A percentile compares a stretch with the other conserved stretches of the same genome.
phyloP scores from a whole-genome alignment of 768 basidiomycete species.

The Leucosporidium scottii region DNA sequence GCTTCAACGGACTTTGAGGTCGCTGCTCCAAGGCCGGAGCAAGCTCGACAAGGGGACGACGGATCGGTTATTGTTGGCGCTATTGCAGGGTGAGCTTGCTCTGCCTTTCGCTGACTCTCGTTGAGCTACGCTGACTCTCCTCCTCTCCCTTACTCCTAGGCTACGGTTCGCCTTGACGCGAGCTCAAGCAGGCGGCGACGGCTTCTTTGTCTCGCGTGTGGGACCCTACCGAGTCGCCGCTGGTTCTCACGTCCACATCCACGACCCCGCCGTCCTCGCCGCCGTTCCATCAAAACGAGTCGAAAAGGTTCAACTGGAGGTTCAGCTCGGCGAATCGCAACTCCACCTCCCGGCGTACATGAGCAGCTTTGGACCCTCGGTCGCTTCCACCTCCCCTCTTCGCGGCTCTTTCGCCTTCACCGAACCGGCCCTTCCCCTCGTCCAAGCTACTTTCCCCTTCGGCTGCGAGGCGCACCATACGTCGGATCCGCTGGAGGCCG shows the following conservation, averaged over 20 bases:
- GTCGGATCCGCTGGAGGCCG: background rate
- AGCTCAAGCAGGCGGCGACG: conserved; percentile 20
- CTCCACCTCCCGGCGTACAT: conserved; percentile 19
- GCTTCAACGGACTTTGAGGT: conserved; percentile 3
- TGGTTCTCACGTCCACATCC: conserved; percentile 19
- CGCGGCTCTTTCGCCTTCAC: conserved; percentile 15
- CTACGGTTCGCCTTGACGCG: conserved; percentile 11
- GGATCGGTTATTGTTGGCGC: background rate
- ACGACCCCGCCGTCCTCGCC: conserved; percentile 28
- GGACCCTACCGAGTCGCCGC: conserved; percentile 21
- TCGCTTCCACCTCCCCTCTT: background rate
- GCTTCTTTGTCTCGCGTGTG: conserved; percentile 12
- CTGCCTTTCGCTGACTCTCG: background rate
- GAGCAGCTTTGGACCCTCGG: conserved; percentile 22
- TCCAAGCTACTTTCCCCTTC: background rate
- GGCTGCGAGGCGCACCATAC: conserved; percentile 24
- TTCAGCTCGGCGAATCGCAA: background rate
- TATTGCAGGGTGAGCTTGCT: background rate
- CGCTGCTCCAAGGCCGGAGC: background rate
- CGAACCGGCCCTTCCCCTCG: conserved; percentile 11
- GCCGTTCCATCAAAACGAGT: conserved; percentile 3
- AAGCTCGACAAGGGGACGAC: background rate
- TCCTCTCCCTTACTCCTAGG: background rate
- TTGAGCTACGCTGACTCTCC: background rate
- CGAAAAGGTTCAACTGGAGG: conserved; percentile 14